phyloP scores from a whole-genome alignment of 352 stramenopile species.

The Pythium myriotylum region DNA sequence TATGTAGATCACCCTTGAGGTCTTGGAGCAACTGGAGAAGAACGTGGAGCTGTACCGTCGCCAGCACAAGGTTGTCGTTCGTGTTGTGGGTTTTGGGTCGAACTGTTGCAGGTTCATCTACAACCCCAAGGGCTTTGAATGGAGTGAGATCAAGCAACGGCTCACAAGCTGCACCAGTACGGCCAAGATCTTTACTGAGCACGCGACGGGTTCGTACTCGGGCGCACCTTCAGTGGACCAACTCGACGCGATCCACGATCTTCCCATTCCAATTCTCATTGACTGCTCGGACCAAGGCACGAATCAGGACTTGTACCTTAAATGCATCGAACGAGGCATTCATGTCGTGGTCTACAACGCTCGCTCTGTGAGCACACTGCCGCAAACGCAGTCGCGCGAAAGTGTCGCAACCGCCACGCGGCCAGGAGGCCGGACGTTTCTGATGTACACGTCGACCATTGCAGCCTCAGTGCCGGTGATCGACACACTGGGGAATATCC shows the following conservation, averaged over 20 bases:
- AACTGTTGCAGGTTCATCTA: slow-evolving; percentile 65
- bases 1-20: slow-evolving; percentile 54
- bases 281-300: slow-evolving; percentile 67
- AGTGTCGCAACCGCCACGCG: slow-evolving; percentile 44
- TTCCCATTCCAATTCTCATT: slow-evolving; percentile 71
- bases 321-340: slow-evolving; percentile 69
- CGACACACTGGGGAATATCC: slow-evolving; percentile 74
- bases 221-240: slow-evolving; percentile 51
- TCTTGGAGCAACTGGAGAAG: slow-evolving; percentile 64
- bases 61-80: slow-evolving; percentile 69
- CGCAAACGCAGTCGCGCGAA: slow-evolving; percentile 55
- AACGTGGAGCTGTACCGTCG: slow-evolving; percentile 62
- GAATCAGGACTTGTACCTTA: slow-evolving; percentile 56
- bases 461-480: slow-evolving; percentile 70
- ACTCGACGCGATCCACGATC: slow-evolving; percentile 61
- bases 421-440: slow-evolving; percentile 53
- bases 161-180: slow-evolving; percentile 47
- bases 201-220: slow-evolving; percentile 25
- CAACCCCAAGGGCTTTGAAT: slow-evolving; percentile 55
- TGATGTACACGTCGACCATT: slow-evolving; percentile 84
- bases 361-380: slow-evolving; percentile 52
- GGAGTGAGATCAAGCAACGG: slow-evolving; percentile 42
- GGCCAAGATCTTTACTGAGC: slow-evolving; percentile 32
- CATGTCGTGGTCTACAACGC: slow-evolving; percentile 77
- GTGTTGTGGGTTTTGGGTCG: slow-evolving; percentile 72